Base-by-base conservation (phyloP, 164 flowering plant species). In the Annona squamosa region DNA sequence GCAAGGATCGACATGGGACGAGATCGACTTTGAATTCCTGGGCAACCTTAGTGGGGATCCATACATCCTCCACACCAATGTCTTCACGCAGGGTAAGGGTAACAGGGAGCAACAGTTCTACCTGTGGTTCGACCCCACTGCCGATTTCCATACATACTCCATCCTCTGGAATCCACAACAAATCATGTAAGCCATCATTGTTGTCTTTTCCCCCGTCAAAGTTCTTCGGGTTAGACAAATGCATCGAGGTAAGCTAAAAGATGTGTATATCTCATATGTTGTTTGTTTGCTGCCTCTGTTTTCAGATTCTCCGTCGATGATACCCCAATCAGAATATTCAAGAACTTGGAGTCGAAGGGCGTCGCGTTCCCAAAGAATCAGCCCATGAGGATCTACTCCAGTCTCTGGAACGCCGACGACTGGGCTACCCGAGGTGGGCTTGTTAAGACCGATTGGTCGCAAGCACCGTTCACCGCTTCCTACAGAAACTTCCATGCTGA, bases 381-480 rank as follows among this genome's bases (percentile, higher is more conserved):
- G 68, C 78, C 86, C 1, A 85, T 85, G 86, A 84, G 78, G 70
- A 65, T 86, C 3, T 80, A 79, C 77, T 79, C 86, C 7, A 84
- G 83, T 67, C 69, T 72, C 37, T 71, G 73, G 73, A 63, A 71
- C 5, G 73, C 73, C 19, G 67, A 62, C 43, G 67, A 71, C 42
- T 71, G 47, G 56, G 73, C 67, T 5, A 71, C 73, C 5, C 37
- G 47, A 17, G 73, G 73, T 46, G 73, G 67, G 46, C 73, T 61
- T 9, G 67, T 62, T 19, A 71, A 71, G 48, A 71, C 73, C 41
- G 73, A 71, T 45, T 71, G 85, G 85, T 48, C 82, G 0, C 52
- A 76, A n/a, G 84, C 83, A 48, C 88, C 88, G 3, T 84, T 84
- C 76, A 70, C 76, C 3, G 81, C 81, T 48, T 79, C 78, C 56